A percentile compares a stretch with the other conserved stretches of the same genome.
Conservation (phyloP, 345 rosid genomes). For the Arabis alpina region DNA sequence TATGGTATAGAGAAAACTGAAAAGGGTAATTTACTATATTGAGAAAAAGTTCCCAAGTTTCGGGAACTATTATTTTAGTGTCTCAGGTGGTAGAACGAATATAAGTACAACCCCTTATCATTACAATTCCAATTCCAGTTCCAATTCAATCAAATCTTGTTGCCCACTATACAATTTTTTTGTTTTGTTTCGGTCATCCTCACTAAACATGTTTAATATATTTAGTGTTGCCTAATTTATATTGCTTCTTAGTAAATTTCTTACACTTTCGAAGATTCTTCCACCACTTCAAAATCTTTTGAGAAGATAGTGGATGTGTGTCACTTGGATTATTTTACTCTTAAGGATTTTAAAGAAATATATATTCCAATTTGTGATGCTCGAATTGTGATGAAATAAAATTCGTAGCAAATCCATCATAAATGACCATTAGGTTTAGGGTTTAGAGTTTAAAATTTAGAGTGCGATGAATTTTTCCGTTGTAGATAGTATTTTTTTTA, state of each 20-base stretch:
- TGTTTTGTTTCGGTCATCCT: not conserved
- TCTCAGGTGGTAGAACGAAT: constrained; percentile 38
- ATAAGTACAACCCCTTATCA: constrained; percentile 27
- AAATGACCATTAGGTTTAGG: no score
- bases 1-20: not conserved
- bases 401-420: no score
- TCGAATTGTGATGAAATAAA: no score
- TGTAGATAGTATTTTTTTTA: no score
- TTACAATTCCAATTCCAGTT: constrained; percentile 16
- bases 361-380: no score
- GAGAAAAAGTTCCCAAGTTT: constrained; percentile 34
- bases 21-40: constrained; percentile 8
- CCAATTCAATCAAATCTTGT: not conserved
- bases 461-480: no score
- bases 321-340: not conserved
- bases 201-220: no score
- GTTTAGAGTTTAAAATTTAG: no score
- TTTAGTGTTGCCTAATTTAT: not conserved
- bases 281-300: constrained; percentile 15
- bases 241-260: not conserved
- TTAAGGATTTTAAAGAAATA: not conserved
- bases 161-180: constrained; percentile 5
- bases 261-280: constrained; percentile 10
- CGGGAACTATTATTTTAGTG: constrained; percentile 37
- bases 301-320: constrained; percentile 12